Base-by-base conservation (phyloP, 2,329 filamentous ascomycete species). In the Fusarium domesticum region DNA sequence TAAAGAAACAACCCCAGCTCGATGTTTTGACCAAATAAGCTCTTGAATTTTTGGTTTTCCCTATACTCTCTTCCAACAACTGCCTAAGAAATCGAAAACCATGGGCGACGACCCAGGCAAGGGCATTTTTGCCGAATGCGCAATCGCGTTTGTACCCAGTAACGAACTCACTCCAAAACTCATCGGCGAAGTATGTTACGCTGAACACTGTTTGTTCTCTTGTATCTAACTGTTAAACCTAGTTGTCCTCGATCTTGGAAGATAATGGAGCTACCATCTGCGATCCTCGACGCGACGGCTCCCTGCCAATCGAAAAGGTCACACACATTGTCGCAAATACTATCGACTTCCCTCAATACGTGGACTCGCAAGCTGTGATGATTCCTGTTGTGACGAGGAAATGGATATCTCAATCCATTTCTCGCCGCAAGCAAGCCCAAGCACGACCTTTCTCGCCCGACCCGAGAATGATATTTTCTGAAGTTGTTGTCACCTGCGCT, bases 301-400 rank as follows among this genome's bases (percentile, higher is more conserved):
- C 70, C 12, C 62, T 80, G 12, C 67, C 68, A 1, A 69, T 81
- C 19, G 61, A 70, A 38, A 57, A 72, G 43, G 70, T 73, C 38
- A 78, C 78, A 17, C 79, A 82, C 58, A 76, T 83, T 50, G 62
- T 83, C 37, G 74, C 91, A 44, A 81, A 84, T 46, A 92, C 87
- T 1, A 87, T 89, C 67, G 90, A 98, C 64, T 98, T 98, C 58
- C 84, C 88, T n/a, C 83, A 92, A 59, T 97, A 93, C 64, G 74
- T 80, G 48, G 77, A 81, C 50, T 84, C 89, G 1, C 77, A 85
- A 51, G 85, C 89, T 37, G 73, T 81, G 52, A 85, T 95, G 76
- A 84, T 93, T 38, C 86, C 89, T 10, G 87, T 97, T 1, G 84
- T 97, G 19, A 91, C 83, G 53, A 83, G 87, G 4, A 73, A 79